A percentile compares a stretch with the other conserved stretches of the same genome.
phyloP scores from a whole-genome alignment of 768 basidiomycete species.

The Lentinula detonsa region DNA sequence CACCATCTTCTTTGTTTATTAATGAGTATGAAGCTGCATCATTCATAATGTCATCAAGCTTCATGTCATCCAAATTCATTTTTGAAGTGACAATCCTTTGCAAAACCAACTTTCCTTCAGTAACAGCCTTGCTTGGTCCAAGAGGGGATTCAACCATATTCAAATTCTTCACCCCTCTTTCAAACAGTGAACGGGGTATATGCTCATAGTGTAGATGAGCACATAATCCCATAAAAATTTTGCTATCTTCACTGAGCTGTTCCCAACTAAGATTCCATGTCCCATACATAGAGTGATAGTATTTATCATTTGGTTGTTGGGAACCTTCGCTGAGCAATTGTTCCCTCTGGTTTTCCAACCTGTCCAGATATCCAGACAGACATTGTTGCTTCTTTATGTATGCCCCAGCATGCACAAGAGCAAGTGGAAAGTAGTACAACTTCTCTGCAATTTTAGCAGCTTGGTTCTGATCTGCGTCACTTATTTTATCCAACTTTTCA shows the following conservation, averaged over 20 bases:
- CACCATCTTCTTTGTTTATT: not conserved
- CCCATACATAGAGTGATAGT: not conserved
- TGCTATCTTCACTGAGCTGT: not conserved
- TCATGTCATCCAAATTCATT: not conserved
- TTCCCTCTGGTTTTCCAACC: not conserved
- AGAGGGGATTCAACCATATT: not conserved
- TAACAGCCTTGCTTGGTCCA: not conserved
- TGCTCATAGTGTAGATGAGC: not conserved
- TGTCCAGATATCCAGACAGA: not conserved
- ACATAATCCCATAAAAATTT: not conserved
- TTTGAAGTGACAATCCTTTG: not conserved
- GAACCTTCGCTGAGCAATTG: not conserved
- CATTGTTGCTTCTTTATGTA: not conserved
- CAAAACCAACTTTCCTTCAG: not conserved
- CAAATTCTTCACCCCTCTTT: not conserved
- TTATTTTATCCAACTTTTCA: not conserved
- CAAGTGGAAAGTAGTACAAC: not conserved
- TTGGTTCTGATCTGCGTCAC: not conserved
- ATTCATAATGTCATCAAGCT: not conserved
- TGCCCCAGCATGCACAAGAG: not conserved
- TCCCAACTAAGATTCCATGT: constrained; percentile 4
- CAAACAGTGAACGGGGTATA: not conserved
- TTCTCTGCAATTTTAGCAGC: not conserved
- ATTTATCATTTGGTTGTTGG: not conserved
- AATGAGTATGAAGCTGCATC: not conserved